These are phyloP conservation scores for Perilla frutescens DNA, from an alignment of 257 asterid genomes.

Conservation along the genomic window DNA sequence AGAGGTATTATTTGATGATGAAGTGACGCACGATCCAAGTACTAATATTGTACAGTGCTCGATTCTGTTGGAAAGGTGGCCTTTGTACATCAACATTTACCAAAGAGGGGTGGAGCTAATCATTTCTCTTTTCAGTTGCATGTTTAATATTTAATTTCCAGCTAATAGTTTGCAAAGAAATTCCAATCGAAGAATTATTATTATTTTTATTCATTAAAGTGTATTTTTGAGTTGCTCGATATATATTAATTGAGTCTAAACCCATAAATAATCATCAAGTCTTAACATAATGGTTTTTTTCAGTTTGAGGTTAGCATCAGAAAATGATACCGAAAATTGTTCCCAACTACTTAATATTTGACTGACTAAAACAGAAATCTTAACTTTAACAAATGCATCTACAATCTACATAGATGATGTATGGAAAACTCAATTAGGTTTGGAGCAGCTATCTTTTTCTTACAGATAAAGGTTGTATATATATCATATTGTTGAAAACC, in stretches of 20 bases:
- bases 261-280: too few relatives aligned
- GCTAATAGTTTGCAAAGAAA: too few relatives aligned
- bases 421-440: constrained; percentile 21
- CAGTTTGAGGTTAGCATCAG: neutral
- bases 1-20: neutral
- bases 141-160: constrained; percentile 2
- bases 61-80: constrained; percentile 18
- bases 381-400: neutral
- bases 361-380: constrained; percentile 20
- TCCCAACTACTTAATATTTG: constrained; percentile 25
- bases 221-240: too few relatives aligned
- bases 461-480: constrained; percentile 1
- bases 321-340: neutral
- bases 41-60: neutral
- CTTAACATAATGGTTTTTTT: neutral
- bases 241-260: neutral
- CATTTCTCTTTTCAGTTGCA: constrained; percentile 1
- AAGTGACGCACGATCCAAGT: constrained; percentile 16
- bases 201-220: neutral
- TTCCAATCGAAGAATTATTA: too few relatives aligned
- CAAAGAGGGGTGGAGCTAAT: neutral
- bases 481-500: constrained; percentile 11
- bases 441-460: constrained; percentile 35
- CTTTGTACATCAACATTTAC: constrained; percentile 16
- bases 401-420: too few relatives aligned